Percentiles rank a stretch among this genome's conserved stretches.
These are phyloP conservation scores for Komagataella ulmi DNA, from an alignment of 805 yeast genomes.

Conservation along the genomic window DNA sequence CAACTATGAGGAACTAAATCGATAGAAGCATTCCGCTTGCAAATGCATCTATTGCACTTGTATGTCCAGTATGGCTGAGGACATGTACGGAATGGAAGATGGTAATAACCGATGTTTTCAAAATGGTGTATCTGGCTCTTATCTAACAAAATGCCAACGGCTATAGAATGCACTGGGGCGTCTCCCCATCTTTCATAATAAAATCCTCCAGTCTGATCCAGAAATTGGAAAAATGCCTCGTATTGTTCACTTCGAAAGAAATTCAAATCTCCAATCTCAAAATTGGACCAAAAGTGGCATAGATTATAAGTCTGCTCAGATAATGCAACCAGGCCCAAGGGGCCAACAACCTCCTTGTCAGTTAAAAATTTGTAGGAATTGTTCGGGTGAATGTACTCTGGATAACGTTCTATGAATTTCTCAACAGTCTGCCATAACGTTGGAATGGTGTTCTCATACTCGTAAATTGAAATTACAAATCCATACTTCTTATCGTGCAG, in stretches of 20 bases:
- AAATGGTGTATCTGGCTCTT: slow-evolving; percentile 58
- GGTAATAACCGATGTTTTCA: slow-evolving; percentile 72
- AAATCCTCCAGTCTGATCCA: slow-evolving; percentile 63
- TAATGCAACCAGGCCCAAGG: slow-evolving; percentile 29
- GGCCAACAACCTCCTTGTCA: slow-evolving; percentile 31
- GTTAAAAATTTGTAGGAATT: slow-evolving; percentile 46
- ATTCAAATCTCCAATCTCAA: slow-evolving; percentile 61
- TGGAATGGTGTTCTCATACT: slow-evolving; percentile 75
- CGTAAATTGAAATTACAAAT: slow-evolving; percentile 73
- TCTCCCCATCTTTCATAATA: slow-evolving; percentile 93
- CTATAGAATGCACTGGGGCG: slow-evolving; percentile 81
- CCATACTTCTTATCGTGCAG: slow-evolving; percentile 72
- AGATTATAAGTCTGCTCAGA: slow-evolving; percentile 50
- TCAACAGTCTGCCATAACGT: slow-evolving; percentile 72
- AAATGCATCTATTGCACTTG: slow-evolving; percentile 45
- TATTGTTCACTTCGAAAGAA: slow-evolving; percentile 61
- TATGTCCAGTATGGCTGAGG: slow-evolving; percentile 39
- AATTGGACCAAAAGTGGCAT: slow-evolving; percentile 84
- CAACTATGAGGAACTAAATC: slow-evolving; percentile 43
- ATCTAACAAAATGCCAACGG: slow-evolving; percentile 44
- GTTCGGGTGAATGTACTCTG: slow-evolving; percentile 50
- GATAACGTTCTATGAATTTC: slow-evolving; percentile 42
- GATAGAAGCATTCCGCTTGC: slow-evolving; percentile 29
- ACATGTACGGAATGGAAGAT: slow-evolving; percentile 54
- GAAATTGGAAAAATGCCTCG: slow-evolving; percentile 41